Base-by-base conservation (phyloP, 148 eudicot genomes). In the Rhododendron ferrugineum region DNA sequence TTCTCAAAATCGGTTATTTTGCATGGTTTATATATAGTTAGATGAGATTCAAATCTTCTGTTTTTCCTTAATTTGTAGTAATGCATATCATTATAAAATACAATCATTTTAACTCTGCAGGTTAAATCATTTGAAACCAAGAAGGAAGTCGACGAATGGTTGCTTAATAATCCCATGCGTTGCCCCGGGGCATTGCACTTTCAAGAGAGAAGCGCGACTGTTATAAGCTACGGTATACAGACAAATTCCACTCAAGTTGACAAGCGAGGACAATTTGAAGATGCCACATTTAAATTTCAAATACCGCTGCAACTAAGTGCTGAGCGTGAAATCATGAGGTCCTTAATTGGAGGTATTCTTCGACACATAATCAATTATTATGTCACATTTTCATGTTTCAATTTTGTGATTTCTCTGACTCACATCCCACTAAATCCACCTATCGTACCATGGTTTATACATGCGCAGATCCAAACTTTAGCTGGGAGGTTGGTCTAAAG, bases 261-360 rank as follows among this genome's bases (percentile, higher is more conserved):
- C 3, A 88, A 80, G 85, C 92, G 97, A 87, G 97, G 95, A 18
- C 74, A 86, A 15, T 89, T 50, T 84, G 98, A 95, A 90, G 97
- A 97, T 84, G 96, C 98, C 79, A 94, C 98, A 8, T 90, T 97
- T 84, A 94, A 94, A 81, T 92, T 93, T 88, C 99, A 93, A 92
- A 89, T 97, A 75, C 99, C 99, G 30, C 93, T 97, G 83, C 99
- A 97, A 84, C 82, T 97, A 87, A 95, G 98, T 7, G 98, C 96
- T 15, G 99, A 97, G 83, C 98, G 99, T 80, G 98, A 97, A 89
- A 94, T 97, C 72, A 98, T 94, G 18, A 92, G 98, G 78, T 84
- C 83, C 82, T 86, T 97, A 30, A 80, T 95, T 56, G 93, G 93
- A 92, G 98, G 99, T 95, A 90, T 44, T 32, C 56, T 40, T 40